Evolutionary conservation across 2,329 filamentous ascomycete genomes (phyloP), one percentile per base, ranked within the genome.

Genomic region (Macroventuria anomochaeta): DNA sequence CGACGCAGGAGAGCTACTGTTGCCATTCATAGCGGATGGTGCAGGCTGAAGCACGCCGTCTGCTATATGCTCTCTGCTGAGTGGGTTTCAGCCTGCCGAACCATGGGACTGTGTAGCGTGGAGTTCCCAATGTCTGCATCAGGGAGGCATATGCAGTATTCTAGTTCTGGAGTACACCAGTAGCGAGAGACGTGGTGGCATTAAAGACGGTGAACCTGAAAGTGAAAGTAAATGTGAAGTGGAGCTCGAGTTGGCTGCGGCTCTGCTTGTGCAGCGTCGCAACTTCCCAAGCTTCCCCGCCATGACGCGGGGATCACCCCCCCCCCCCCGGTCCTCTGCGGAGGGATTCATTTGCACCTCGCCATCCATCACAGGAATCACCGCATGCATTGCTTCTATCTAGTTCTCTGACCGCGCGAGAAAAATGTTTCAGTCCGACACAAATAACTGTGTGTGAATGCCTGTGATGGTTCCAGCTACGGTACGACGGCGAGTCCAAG

Each of bases 251-350:
- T 21, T 18, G 40, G 43, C 13, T 18, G 42, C 49, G 38, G 39
- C 43, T 39, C 46, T 51, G 40, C 40, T 43, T 26, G 36, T 36
- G 37, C 37, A 29, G 49, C 47, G 31, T 34, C 32, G 33, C 44
- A 39, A 34, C 34, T 39, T 32, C 34, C 29, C 40, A 25, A 18
- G 36, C 43, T 43, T 33, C 40, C 46, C 46, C 48, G 39, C 49
- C 38, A 43, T 42, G 42, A 42, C 44, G 38, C 37, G 25, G 37
- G 36, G 50, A 42, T 53, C n/a, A n/a, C n/a, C n/a, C n/a, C n/a
- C n/a, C n/a, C n/a, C n/a, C n/a, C n/a, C n/a, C n/a, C n/a, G n/a
- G n/a, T n/a, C n/a, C n/a, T n/a, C n/a, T n/a, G n/a, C n/a, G n/a
- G n/a, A n/a, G n/a, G n/a, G n/a, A n/a, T n/a, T n/a, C 28, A 20